Conservation (phyloP, 23 red algal genomes). For the Gracilaria caudata region DNA sequence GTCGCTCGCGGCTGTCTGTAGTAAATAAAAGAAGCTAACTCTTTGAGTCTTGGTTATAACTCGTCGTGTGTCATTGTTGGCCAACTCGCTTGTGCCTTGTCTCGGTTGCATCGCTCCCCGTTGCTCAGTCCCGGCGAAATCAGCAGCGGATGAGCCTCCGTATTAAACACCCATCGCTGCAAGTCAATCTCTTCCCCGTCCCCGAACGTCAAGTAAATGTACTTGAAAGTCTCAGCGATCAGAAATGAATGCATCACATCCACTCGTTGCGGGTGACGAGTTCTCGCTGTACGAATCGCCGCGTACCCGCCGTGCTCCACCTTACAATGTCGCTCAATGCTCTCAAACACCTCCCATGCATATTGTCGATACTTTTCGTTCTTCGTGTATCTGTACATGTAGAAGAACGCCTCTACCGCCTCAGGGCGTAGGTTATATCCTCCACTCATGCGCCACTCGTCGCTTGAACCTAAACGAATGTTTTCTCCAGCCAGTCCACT, state of each 20-base stretch:
- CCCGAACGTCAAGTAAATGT: slow-evolving; percentile 74
- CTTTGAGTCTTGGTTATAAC: background rate
- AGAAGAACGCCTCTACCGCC: slow-evolving; percentile 83
- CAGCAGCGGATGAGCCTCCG: slow-evolving; percentile 85
- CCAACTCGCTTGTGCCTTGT: background rate
- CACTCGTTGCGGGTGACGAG: slow-evolving; percentile 35
- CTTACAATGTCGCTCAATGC: slow-evolving; percentile 64
- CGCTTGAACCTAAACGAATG: slow-evolving; percentile 28
- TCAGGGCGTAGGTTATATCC: slow-evolving; percentile 79
- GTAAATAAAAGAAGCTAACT: background rate
- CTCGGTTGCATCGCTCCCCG: background rate
- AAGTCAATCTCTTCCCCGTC: slow-evolving; percentile 41
- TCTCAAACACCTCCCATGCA: slow-evolving; percentile 74
- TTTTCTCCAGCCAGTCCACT: slow-evolving; percentile 77
- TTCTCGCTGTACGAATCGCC: slow-evolving; percentile 25
- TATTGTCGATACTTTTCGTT: slow-evolving; percentile 77
- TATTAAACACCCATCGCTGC: slow-evolving; percentile 75
- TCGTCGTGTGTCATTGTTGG: slow-evolving; percentile 5
- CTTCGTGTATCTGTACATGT: slow-evolving; percentile 71
- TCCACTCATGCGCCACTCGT: slow-evolving; percentile 58
- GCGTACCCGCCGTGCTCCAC: slow-evolving; percentile 40
- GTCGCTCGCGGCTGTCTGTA: background rate
- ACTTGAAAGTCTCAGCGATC: slow-evolving; percentile 85
- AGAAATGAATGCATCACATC: slow-evolving; percentile 64
- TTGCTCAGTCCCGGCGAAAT: slow-evolving; percentile 41